These are phyloP conservation scores for Hymenoscyphus albidus DNA, from an alignment of 2,329 filamentous ascomycete species.

Conservation along the genomic window DNA sequence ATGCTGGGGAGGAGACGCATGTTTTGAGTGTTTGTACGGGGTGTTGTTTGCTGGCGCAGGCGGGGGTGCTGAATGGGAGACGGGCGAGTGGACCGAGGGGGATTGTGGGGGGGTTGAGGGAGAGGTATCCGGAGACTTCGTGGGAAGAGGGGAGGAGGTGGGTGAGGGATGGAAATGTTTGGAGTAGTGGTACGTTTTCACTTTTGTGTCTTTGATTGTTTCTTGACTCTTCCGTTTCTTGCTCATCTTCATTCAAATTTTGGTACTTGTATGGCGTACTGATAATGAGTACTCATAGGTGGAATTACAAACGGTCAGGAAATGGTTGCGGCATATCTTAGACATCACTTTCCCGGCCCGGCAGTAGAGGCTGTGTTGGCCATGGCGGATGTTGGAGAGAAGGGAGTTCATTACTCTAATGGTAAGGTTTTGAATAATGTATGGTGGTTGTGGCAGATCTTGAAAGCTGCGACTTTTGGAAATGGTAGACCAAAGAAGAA, in stretches of 20 bases:
- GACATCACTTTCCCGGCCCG: slow-evolving; percentile 43
- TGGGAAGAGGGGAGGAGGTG: slow-evolving; percentile 48
- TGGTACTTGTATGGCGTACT: slow-evolving; percentile 6
- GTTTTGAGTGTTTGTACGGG: slow-evolving; percentile 52
- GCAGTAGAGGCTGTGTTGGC: slow-evolving; percentile 41
- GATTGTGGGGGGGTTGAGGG: slow-evolving; percentile 37
- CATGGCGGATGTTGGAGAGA: slow-evolving; percentile 48
- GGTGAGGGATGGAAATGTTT: slow-evolving; percentile 51
- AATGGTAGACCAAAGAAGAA: slow-evolving; percentile 19
- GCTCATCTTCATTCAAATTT: neutral
- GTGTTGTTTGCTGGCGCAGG: slow-evolving; percentile 45
- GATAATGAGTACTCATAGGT: slow-evolving; percentile 15
- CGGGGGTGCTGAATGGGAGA: slow-evolving; percentile 46
- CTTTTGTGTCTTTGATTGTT: neutral
- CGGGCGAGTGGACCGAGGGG: slow-evolving; percentile 46
- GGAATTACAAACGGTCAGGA: slow-evolving; percentile 55
- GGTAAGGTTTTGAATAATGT: slow-evolving; percentile 36
- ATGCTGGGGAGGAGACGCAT: slow-evolving; percentile 40
- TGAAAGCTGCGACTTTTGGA: slow-evolving; percentile 37
- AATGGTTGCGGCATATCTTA: slow-evolving; percentile 49
- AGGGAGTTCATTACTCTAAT: slow-evolving; percentile 42
- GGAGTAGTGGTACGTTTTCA: slow-evolving; percentile 47
- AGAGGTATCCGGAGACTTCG: slow-evolving; percentile 39
- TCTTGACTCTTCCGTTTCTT: neutral
- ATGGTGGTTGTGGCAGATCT: slow-evolving; percentile 38